phyloP scores from a whole-genome alignment of 345 rosid species.

The Aethionema arabicum region DNA sequence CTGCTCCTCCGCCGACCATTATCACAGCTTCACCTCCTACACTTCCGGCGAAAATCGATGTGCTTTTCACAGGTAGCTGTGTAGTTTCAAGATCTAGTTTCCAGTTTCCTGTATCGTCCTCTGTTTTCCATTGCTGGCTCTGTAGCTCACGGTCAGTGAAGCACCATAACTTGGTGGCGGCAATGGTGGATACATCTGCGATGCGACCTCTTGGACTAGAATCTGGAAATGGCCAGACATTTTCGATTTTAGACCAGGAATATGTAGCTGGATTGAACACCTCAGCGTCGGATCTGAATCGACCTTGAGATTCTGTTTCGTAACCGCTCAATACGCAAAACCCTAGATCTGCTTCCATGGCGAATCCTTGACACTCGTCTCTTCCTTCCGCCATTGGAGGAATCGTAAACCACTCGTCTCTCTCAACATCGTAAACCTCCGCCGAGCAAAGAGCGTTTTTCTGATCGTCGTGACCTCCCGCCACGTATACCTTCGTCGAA shows the following conservation, averaged over 20 bases:
- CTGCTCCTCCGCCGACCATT: conserved; percentile 15
- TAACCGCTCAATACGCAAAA: conserved; percentile 62
- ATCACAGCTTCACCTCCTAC: conserved; percentile 32
- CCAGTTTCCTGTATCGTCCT: conserved; percentile 30
- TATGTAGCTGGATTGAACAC: conserved; percentile 38
- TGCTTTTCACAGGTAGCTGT: conserved; percentile 33
- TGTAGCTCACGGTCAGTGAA: conserved; percentile 21
- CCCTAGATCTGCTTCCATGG: conserved; percentile 37
- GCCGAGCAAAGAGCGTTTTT: conserved; percentile 55
- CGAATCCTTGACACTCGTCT: conserved; percentile 55
- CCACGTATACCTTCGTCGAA: conserved; percentile 41
- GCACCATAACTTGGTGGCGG: conserved; percentile 36
- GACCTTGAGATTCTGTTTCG: conserved; percentile 50
- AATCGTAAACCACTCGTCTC: conserved; percentile 48
- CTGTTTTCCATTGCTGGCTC: conserved; percentile 15
- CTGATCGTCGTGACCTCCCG: conserved; percentile 66
- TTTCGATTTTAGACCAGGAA: conserved; percentile 41
- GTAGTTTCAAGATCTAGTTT: conserved; percentile 21
- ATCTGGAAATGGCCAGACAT: conserved; percentile 41
- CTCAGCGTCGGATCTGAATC: conserved; percentile 49
- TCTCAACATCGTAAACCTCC: conserved; percentile 48
- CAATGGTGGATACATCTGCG: conserved; percentile 9
- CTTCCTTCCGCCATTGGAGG: conserved; percentile 51
- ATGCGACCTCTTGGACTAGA: conserved; percentile 43
- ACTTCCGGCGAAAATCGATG: conserved; percentile 35